phyloP scores from a whole-genome alignment of 2,329 filamentous ascomycete genomes.

The Hymenoscyphus albidus region DNA sequence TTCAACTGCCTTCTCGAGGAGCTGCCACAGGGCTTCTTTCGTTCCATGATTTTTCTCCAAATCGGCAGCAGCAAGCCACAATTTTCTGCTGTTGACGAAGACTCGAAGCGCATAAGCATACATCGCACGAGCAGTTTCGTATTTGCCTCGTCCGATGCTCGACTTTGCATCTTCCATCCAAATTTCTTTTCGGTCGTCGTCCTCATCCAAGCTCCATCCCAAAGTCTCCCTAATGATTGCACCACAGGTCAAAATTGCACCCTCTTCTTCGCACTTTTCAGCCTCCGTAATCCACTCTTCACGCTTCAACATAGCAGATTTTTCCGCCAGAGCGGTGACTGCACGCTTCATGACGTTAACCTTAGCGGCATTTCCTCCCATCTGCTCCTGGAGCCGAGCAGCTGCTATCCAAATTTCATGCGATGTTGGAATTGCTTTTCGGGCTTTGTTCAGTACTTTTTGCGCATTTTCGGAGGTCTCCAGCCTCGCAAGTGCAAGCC shows the following conservation, averaged over 20 bases:
- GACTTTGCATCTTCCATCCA: conserved; percentile 92
- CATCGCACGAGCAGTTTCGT: conserved; percentile 88
- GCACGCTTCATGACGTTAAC: conserved; percentile 94
- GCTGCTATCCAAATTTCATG: conserved; percentile 97
- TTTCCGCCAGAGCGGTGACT: conserved; percentile 80
- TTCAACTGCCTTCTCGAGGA: conserved; percentile 90
- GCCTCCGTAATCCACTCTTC: conserved; percentile 97
- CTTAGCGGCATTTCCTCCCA: conserved; percentile 73
- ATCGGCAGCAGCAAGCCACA: conserved; percentile 89
- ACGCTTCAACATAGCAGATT: conserved; percentile 93
- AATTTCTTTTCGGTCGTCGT: conserved; percentile 91
- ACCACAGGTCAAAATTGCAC: conserved; percentile 78
- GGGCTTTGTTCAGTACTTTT: conserved; percentile 89
- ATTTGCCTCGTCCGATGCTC: conserved; percentile 76
- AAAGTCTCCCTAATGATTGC: conserved; percentile 90
- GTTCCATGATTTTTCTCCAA: conserved; percentile 86
- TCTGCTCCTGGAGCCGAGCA: conserved; percentile 82
- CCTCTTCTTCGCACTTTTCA: conserved; percentile 91
- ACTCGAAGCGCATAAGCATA: conserved; percentile 87
- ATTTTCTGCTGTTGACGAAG: conserved; percentile 80
- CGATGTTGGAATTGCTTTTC: conserved; percentile 88
- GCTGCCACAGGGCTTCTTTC: conserved; percentile 75
- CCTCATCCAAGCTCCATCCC: conserved; percentile 89
- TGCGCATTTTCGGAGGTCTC: conserved; percentile 90
- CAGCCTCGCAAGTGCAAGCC: conserved; percentile 87